phyloP scores from a whole-genome alignment of 306 rosid genomes.

The Lagenaria siceraria region DNA sequence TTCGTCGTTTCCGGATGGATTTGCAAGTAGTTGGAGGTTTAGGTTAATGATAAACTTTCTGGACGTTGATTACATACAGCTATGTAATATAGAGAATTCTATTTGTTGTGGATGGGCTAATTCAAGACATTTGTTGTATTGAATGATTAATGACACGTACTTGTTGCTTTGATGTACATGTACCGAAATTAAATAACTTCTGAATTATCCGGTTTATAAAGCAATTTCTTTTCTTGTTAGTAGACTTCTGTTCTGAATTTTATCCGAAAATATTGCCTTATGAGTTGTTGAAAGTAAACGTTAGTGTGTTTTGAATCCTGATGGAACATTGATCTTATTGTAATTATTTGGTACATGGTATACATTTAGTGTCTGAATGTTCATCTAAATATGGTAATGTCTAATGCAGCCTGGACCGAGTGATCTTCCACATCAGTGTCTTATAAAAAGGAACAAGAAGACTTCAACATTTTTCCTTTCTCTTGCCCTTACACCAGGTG shows the following conservation, averaged over 20 bases:
- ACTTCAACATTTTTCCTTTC: slow-evolving; percentile 68
- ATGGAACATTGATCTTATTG: background rate
- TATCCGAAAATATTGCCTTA: background rate
- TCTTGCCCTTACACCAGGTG: slow-evolving; percentile 77
- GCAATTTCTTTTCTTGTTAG: background rate
- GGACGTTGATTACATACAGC: background rate
- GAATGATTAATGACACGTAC: background rate
- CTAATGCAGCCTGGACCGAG: slow-evolving; percentile 83
- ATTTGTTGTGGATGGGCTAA: background rate
- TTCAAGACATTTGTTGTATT: background rate
- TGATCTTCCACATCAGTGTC: slow-evolving; percentile 64
- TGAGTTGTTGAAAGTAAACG: background rate
- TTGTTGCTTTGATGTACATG: background rate
- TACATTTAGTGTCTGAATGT: slow-evolving; percentile 8
- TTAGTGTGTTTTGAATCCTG: background rate
- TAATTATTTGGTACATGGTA: background rate
- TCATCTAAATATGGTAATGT: slow-evolving; percentile 17
- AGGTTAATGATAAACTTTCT: background rate
- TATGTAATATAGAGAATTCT: background rate
- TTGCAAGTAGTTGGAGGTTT: background rate
- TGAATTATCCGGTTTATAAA: background rate
- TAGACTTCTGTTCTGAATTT: background rate
- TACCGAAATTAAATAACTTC: background rate
- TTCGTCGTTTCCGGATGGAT: background rate
- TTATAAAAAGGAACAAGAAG: slow-evolving; percentile 82